Percentiles rank a stretch among this genome's conserved stretches.
Evolutionary conservation across 345 rosid genomes (phyloP).

Genomic region (Laguncularia racemosa): DNA sequence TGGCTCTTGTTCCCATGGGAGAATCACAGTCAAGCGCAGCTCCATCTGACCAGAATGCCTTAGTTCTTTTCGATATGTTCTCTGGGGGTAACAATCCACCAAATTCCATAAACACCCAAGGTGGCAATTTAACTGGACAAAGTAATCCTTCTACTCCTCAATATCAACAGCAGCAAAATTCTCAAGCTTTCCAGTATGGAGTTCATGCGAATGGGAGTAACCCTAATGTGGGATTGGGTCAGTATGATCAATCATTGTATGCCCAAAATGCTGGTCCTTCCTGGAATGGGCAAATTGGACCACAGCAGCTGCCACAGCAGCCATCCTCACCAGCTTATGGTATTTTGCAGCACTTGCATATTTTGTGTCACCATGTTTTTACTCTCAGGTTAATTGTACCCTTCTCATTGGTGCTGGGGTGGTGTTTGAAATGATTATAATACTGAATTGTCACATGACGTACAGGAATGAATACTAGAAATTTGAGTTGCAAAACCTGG

Average conservation of each 20-base stretch:
- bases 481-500: too few relatives aligned
- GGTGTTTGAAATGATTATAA: too few relatives aligned
- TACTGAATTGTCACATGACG: too few relatives aligned
- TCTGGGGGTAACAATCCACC: conserved; percentile 42
- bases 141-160: conserved; percentile 43
- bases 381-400: background rate
- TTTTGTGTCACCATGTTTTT: background rate
- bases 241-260: conserved; percentile 48
- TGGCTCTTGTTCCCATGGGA: conserved; percentile 82
- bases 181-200: conserved; percentile 46
- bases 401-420: too few relatives aligned
- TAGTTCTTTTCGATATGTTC: conserved; percentile 82
- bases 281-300: conserved; percentile 66
- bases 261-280: conserved; percentile 46
- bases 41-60: conserved; percentile 77
- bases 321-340: conserved; percentile 72
- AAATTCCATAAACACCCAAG: conserved; percentile 43
- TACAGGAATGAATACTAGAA: too few relatives aligned
- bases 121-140: conserved; percentile 36
- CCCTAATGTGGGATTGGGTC: conserved; percentile 51
- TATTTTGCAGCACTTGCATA: conserved; percentile 14
- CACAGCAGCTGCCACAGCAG: conserved; percentile 41
- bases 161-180: conserved; percentile 60
- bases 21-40: conserved; percentile 47
- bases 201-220: conserved; percentile 57